A percentile compares a stretch with the other conserved stretches of the same genome.
Evolutionary conservation across 1,139 yeast species (phyloP).

Genomic region (Zhuliangozyma parablackwelliae): DNA sequence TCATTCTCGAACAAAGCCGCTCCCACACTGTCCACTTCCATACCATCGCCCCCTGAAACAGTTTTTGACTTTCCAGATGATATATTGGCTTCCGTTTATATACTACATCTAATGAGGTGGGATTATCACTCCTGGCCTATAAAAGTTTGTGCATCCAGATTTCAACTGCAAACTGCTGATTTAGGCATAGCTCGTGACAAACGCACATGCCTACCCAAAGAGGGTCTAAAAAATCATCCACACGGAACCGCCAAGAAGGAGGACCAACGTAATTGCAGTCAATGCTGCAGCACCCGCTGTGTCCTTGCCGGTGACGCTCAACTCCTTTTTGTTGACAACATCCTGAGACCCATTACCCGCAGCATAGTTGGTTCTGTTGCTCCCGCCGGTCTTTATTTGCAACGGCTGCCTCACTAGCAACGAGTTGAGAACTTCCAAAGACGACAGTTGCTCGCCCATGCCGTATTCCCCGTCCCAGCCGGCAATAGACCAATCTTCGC

Average conservation of each 20-base stretch:
- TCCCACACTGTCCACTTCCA: too few relatives aligned
- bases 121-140: too few relatives aligned
- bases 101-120: too few relatives aligned
- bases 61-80: too few relatives aligned
- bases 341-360: slow-evolving; percentile 39
- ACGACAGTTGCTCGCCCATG: slow-evolving; percentile 74
- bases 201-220: too few relatives aligned
- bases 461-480: slow-evolving; percentile 68
- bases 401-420: slow-evolving; percentile 30
- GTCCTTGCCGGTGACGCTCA: slow-evolving; percentile 32
- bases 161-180: too few relatives aligned
- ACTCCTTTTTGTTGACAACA: slow-evolving; percentile 24
- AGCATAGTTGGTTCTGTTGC: slow-evolving; percentile 39
- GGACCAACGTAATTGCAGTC: slow-evolving; percentile 39
- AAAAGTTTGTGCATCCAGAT: too few relatives aligned
- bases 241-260: slow-evolving; percentile 34
- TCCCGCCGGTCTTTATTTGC: slow-evolving; percentile 43
- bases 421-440: slow-evolving; percentile 59
- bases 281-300: slow-evolving; percentile 48
- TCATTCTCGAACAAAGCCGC: too few relatives aligned
- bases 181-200: too few relatives aligned
- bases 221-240: slow-evolving; percentile 40
- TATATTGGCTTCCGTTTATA: too few relatives aligned
- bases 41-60: too few relatives aligned
- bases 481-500: slow-evolving; percentile 54